Conservation (phyloP, 1,284 basidiomycete species). For the Xerocomus cyaneibrunnescens region DNA sequence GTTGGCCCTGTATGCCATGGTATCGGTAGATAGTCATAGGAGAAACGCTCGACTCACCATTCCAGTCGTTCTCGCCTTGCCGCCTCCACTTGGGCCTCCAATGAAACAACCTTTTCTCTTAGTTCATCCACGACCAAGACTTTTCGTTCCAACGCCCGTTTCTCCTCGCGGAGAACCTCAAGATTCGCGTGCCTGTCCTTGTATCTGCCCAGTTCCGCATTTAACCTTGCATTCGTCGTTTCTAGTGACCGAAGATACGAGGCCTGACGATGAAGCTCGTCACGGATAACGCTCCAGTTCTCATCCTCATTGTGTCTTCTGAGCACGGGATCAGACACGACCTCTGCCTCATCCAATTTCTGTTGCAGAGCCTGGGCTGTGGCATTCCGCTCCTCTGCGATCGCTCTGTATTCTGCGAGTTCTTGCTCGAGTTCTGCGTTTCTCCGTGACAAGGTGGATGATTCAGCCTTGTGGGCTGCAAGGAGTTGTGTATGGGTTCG, state of each 20-base stretch:
- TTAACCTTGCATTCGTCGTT: slow-evolving; percentile 57
- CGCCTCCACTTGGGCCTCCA: slow-evolving; percentile 65
- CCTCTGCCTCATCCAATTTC: slow-evolving; percentile 46
- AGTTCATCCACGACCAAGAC: slow-evolving; percentile 53
- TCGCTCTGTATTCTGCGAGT: slow-evolving; percentile 39
- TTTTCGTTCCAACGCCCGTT: slow-evolving; percentile 61
- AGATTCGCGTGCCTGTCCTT: slow-evolving; percentile 57
- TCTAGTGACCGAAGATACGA: slow-evolving; percentile 63
- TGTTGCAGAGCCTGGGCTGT: slow-evolving; percentile 46
- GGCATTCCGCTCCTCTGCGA: slow-evolving; percentile 44
- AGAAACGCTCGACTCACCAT: slow-evolving; percentile 40
- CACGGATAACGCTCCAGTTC: slow-evolving; percentile 54
- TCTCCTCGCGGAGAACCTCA: slow-evolving; percentile 75
- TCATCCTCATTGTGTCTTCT: slow-evolving; percentile 41
- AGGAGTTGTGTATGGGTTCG: slow-evolving; percentile 47
- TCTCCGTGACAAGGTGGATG: slow-evolving; percentile 47
- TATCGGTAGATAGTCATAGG: not conserved
- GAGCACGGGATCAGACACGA: slow-evolving; percentile 26
- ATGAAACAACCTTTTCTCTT: slow-evolving; percentile 51
- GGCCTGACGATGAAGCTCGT: slow-evolving; percentile 64
- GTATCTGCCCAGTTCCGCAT: slow-evolving; percentile 51
- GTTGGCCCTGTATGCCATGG: slow-evolving; percentile 37
- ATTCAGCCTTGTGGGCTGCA: slow-evolving; percentile 48
- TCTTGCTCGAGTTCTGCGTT: slow-evolving; percentile 47
- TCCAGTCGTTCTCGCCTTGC: slow-evolving; percentile 53